Conservation (phyloP, 176 grass and related monocot genomes). For the Metroxylon sagu region DNA sequence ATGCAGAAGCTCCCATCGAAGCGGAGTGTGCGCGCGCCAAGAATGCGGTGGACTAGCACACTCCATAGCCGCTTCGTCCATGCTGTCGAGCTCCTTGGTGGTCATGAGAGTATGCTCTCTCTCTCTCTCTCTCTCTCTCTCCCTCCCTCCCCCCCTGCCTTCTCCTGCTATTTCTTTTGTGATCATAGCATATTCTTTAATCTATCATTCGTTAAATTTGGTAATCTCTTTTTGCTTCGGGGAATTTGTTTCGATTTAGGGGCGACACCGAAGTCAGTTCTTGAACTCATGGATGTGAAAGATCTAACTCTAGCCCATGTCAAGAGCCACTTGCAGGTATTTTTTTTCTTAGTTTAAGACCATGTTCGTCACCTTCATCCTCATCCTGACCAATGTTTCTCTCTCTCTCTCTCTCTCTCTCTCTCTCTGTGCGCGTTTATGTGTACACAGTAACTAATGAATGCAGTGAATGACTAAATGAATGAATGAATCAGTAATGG, state of each 20-base stretch:
- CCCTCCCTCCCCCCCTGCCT: no score
- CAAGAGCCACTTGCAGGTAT: constrained; percentile 46
- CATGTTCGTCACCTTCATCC: no score
- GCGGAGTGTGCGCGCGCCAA: constrained; percentile 26
- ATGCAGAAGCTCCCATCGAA: constrained; percentile 23
- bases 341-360: neutral
- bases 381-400: no score
- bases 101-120: constrained; percentile 35
- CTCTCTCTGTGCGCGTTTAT: neutral
- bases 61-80: constrained; percentile 45
- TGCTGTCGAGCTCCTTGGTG: constrained; percentile 45
- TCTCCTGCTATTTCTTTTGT: neutral
- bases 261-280: constrained; percentile 43
- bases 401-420: neutral
- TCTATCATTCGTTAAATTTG: neutral
- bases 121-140: no score
- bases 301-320: constrained; percentile 52
- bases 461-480: constrained; percentile 2
- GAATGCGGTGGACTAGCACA: constrained; percentile 46
- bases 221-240: neutral
- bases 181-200: neutral
- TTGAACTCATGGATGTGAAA: constrained; percentile 52
- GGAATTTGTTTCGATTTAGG: constrained; percentile 6
- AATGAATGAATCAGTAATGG: constrained; percentile 10
- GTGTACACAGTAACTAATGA: neutral